Base-by-base conservation (phyloP, 345 rosid species). In the Populus alba region DNA sequence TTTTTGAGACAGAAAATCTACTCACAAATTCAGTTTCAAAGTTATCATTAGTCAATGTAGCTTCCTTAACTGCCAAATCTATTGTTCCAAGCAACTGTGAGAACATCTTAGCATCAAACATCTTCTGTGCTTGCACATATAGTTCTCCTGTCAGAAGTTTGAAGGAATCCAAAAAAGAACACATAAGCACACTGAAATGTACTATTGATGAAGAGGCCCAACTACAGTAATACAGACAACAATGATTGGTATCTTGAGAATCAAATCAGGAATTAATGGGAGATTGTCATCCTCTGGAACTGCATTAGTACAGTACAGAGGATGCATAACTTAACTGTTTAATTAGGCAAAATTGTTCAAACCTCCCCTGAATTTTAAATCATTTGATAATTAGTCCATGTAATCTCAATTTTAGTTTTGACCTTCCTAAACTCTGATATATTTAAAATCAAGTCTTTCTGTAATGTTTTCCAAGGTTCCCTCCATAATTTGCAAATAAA, bases 21-120 rank as follows among this genome's bases (percentile, higher is more conserved):
- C 99, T 81, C 83, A 95, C 99, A 78, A 80, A 88, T 84, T 96
- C 99, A 80, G 77, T 79, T 85, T 96, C 99, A 66, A 80, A 86
- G 80, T 86, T 92, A 71, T 92, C 93, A 70, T 79, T 84, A 68
- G 79, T 68, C 75, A 84, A 45, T 74, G 86, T 72, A 51, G 92
- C 84, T 87, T 94, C 90, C 75, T 89, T 89, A 61, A 91, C 72
- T 73, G 94, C 91, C 80, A 90, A 80, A 85, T 90, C 88, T 77
- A 96, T 74, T 68, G 89, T 92, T 81, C 83, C 90, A 85, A 93
- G 86, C 84, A 96, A 80, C 80, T 89, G 97, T 81, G 84, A 86
- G 86, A 90, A 96, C 95, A 88, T 90, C 78, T 69, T 73, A 83
- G 87, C 88, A 77, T 94, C 97, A 90, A 96, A 96, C 97, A 93